Base-by-base conservation (phyloP, 176 grass and related monocot genomes). In the Eleusine coracana region DNA sequence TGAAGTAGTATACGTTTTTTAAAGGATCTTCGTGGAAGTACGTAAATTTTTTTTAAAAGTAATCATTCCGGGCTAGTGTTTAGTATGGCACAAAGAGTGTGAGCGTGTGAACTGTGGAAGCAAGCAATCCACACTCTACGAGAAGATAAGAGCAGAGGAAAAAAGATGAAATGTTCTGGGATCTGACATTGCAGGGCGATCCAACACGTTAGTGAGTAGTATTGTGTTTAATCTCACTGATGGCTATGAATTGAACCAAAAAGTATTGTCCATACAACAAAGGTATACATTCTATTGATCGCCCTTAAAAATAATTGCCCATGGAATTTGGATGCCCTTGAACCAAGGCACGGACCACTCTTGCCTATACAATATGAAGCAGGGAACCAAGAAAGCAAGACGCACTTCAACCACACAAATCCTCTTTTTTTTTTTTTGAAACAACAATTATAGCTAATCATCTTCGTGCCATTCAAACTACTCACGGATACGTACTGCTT, bases 391-490 rank as follows among this genome's bases (percentile, higher is more conserved):
- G 27, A 40, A 66, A 55, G 60, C 61, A 84, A 42, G 70, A 54
- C n/a, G 48, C 61, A 42, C 63, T 76, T 36, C 23, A 70, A 84
- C 64, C 15, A 46, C 38, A 54, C 9, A 29, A 68, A 23, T 36
- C 17, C 15, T n/a, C 39, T 54, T 20, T 42, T 7, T 27, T 54
- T 20, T 59, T 3, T 2, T 44, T 44, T 7, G 5, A 2, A 46
- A 12, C 9, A 68, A 38, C 50, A 68, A 29, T 51, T 23, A 70
- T 76, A 6, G 21, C 10, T 87, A 68, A 76, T 82, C 45, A 69
- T 75, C 44, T 14, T 7, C 5, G 29, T 18, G 31, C 42, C 52
- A 3, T 29, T 50, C 82, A 77, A 63, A 71, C 29, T 6, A 61
- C 44, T 48, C 18, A 0, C 38, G 13, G 38, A 81, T 69, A 69